Conservation (phyloP, 1,139 yeast genomes). For the Geotrichum cucujoidarum region DNA sequence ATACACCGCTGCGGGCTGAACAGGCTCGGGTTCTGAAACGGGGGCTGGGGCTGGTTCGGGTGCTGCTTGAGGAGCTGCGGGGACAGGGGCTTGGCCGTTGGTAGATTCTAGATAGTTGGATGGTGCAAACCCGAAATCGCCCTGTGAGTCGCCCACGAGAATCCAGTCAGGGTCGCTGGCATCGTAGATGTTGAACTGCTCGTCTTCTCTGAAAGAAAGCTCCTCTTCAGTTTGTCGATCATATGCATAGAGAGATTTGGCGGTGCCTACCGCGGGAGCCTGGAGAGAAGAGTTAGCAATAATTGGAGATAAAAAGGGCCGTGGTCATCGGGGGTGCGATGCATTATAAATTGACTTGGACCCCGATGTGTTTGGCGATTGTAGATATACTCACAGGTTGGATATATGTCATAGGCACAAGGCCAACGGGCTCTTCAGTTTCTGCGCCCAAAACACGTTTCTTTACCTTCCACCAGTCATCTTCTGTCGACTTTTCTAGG, state of each 20-base stretch:
- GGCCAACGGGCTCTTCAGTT: constrained; percentile 85
- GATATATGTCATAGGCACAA: constrained; percentile 88
- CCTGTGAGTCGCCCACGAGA: constrained; percentile 55
- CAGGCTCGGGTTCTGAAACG: constrained; percentile 2
- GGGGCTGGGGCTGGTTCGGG: neutral
- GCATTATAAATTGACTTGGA: neutral
- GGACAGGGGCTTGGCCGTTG: constrained; percentile 18
- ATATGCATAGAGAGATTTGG: constrained; percentile 78
- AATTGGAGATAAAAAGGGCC: neutral
- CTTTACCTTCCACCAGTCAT: constrained; percentile 99
- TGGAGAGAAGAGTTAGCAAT: constrained; percentile 16
- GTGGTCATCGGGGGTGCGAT: no score
- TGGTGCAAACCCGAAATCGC: constrained; percentile 83
- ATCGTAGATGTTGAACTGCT: constrained; percentile 69
- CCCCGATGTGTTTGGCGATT: neutral
- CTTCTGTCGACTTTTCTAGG: constrained; percentile 78
- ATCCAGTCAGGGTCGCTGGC: constrained; percentile 91
- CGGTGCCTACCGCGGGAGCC: constrained; percentile 51
- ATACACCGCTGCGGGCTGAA: neutral
- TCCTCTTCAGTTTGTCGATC: constrained; percentile 94
- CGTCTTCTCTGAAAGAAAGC: constrained; percentile 71
- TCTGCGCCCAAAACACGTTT: constrained; percentile 84
- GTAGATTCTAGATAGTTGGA: constrained; percentile 70
- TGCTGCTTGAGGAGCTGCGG: constrained; percentile 10
- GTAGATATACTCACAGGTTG: constrained; percentile 44